Evolutionary conservation across 306 rosid genomes (phyloP).

Genomic region (Vigna trinervia): DNA sequence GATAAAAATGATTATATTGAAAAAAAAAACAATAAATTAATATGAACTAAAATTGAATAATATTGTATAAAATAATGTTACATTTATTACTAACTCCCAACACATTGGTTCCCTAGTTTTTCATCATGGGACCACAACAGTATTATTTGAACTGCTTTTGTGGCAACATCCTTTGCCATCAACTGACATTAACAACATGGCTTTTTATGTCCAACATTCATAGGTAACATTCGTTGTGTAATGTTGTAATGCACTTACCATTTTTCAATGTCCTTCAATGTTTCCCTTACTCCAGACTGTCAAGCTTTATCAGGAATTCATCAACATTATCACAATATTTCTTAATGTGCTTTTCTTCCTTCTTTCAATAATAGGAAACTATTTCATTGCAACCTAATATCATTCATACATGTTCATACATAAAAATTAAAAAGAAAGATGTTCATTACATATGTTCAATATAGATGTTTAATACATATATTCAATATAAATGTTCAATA

Average conservation of each 20-base stretch:
- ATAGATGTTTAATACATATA: too few relatives aligned
- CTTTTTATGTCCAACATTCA: constrained; percentile 43
- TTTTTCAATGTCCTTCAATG: constrained; percentile 13
- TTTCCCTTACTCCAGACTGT: background rate
- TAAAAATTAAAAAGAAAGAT: too few relatives aligned
- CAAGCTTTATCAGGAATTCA: constrained; percentile 16
- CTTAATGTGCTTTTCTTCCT: background rate
- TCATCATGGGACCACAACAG: constrained; percentile 50
- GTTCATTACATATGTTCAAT: too few relatives aligned
- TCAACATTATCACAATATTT: background rate
- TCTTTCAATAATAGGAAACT: background rate
- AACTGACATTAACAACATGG: constrained; percentile 42
- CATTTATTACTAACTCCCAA: constrained; percentile 26
- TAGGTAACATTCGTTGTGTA: constrained; percentile 38
- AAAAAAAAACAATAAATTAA: too few relatives aligned
- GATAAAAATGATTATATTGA: too few relatives aligned
- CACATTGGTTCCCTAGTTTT: constrained; percentile 9
- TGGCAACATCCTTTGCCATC: constrained; percentile 22
- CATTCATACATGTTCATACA: too few relatives aligned
- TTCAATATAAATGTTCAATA: too few relatives aligned
- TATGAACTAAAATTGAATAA: too few relatives aligned
- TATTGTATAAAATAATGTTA: background rate
- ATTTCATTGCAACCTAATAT: background rate
- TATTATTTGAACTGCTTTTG: constrained; percentile 49
- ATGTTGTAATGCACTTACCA: constrained; percentile 9